Percentiles rank a stretch among this genome's conserved stretches.
Conservation (phyloP, 305 asterid species). For the Caryopteris hybrid region DNA sequence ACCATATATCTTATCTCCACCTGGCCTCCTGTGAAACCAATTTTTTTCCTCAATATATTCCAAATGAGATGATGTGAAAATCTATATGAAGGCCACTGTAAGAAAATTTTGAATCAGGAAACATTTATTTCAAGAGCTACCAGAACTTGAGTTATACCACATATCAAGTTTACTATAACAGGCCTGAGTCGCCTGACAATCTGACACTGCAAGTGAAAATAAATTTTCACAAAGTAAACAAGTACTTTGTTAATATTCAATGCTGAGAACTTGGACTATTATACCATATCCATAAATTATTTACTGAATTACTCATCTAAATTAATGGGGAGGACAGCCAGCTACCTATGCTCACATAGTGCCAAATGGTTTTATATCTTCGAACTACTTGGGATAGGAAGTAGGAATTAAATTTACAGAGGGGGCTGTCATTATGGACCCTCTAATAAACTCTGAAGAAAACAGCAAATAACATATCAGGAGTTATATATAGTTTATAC, state of each 20-base stretch:
- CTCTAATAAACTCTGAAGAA: not conserved
- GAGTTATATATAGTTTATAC: not conserved
- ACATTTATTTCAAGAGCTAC: slow-evolving; percentile 5
- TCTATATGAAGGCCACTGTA: not conserved
- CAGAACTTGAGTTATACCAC: not conserved
- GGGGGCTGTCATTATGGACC: not conserved
- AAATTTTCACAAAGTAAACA: not conserved
- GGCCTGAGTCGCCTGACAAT: not conserved
- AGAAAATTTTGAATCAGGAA: not conserved
- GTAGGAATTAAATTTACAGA: too few species aligned
- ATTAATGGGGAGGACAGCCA: not conserved
- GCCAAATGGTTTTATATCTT: not conserved
- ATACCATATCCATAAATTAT: not conserved
- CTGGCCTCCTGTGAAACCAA: slow-evolving; percentile 76
- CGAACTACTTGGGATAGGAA: slow-evolving; percentile 1
- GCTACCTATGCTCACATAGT: slow-evolving; percentile 1
- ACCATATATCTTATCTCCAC: slow-evolving; percentile 87
- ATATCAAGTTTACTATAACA: not conserved
- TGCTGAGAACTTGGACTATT: not conserved
- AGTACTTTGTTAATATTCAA: not conserved
- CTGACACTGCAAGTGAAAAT: not conserved
- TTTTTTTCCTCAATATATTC: not conserved
- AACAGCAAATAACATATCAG: not conserved
- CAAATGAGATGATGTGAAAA: not conserved
- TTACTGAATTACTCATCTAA: not conserved